Evolutionary conservation across 2,329 filamentous ascomycete genomes (phyloP).

Genomic region (Aspergillus arachidicola): DNA sequence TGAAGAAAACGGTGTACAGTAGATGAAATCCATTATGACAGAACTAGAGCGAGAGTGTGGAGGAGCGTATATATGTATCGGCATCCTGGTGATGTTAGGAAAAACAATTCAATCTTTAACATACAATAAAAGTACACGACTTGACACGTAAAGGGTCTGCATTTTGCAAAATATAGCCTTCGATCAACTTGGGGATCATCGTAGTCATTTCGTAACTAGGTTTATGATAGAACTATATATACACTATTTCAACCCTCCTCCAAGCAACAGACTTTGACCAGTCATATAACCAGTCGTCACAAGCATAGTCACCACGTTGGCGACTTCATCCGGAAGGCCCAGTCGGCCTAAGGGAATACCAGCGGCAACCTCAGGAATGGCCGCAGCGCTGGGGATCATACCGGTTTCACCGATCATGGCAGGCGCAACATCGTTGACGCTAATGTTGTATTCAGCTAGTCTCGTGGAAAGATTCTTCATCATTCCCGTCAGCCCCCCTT

Average conservation of each 20-base stretch:
- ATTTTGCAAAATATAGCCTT: background rate
- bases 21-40: background rate
- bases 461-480: conserved; percentile 66
- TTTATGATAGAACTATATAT: background rate
- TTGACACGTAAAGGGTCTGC: background rate
- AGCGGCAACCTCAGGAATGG: conserved; percentile 60
- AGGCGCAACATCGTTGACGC: conserved; percentile 69
- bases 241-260: conserved; percentile 54
- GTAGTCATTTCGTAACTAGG: conserved; percentile 21
- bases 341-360: conserved; percentile 63
- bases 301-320: conserved; percentile 63
- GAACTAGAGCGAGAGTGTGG: background rate
- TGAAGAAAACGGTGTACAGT: conserved; percentile 1
- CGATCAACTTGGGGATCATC: background rate
- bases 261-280: conserved; percentile 58
- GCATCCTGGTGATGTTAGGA: conserved; percentile 9
- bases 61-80: background rate
- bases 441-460: conserved; percentile 63
- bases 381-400: conserved; percentile 63
- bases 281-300: conserved; percentile 64
- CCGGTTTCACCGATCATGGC: conserved; percentile 69
- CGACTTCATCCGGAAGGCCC: conserved; percentile 61
- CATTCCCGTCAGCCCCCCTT: conserved; percentile 65
- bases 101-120: background rate
- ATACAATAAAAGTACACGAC: background rate